These are phyloP conservation scores for Mycena vulgaris DNA, from an alignment of 768 basidiomycete species.

Conservation along the genomic window DNA sequence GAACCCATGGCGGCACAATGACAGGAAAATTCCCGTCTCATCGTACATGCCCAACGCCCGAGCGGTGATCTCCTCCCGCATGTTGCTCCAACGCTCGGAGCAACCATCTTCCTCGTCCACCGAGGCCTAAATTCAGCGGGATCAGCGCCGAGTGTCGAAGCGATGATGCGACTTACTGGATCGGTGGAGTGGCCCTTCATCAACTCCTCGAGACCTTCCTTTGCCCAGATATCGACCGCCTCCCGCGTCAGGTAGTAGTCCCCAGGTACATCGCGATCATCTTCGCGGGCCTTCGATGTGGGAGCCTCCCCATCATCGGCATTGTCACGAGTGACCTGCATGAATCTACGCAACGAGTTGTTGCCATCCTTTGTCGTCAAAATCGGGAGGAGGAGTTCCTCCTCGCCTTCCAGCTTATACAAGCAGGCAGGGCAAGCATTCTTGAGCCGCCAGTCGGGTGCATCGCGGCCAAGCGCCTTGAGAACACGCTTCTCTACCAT, in stretches of 20 bases:
- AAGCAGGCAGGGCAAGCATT: conserved; percentile 56
- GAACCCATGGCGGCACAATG: conserved; percentile 53
- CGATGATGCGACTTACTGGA: not conserved
- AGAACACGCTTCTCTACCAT: too few species aligned
- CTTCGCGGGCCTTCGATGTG: conserved; percentile 24
- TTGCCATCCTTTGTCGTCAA: conserved; percentile 53
- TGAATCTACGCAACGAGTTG: conserved; percentile 48
- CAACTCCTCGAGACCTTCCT: conserved; percentile 24
- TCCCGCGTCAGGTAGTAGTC: conserved; percentile 16
- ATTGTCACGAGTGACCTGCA: too few species aligned
- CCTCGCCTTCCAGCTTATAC: conserved; percentile 53
- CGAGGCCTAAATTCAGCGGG: conserved; percentile 34
- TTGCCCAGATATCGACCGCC: conserved; percentile 17
- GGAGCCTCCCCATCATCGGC: conserved; percentile 30
- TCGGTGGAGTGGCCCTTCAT: not conserved
- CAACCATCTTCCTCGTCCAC: conserved; percentile 50
- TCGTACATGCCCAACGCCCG: conserved; percentile 54
- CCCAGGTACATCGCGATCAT: conserved; percentile 32
- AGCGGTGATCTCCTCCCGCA: conserved; percentile 38
- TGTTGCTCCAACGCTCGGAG: conserved; percentile 35
- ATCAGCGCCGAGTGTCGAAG: too few species aligned
- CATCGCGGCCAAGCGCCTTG: conserved; percentile 48
- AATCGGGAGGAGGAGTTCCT: conserved; percentile 39
- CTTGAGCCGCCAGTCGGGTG: conserved; percentile 49
- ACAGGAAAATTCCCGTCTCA: conserved; percentile 56